Base-by-base conservation (phyloP, 345 rosid genomes). In the Ailanthus altissimus region DNA sequence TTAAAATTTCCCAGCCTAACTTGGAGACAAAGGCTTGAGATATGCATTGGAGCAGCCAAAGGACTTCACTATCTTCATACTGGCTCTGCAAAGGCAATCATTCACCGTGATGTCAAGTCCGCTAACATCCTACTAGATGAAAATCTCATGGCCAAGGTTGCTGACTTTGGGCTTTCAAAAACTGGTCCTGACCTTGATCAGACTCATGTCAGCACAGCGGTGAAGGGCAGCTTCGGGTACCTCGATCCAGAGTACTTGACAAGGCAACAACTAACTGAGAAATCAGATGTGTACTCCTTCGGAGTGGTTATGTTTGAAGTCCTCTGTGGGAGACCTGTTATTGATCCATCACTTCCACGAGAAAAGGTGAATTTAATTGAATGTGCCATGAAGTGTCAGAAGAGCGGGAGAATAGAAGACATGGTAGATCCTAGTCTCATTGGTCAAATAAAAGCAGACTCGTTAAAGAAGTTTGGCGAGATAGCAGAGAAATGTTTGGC, bases 31-130 rank as follows among this genome's bases (percentile, higher is more conserved):
- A 77, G 95, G 79, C 90, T 91, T 53, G 95, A 89, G 78, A 81
- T 91, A 43, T 91, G 95, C 76, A 87, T 87, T 58, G 93, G 90
- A 74, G 83, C 95, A 25, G 93, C 91, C 13, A 86, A 85, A 81
- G 96, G 93, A 64, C 86, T 91, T 47, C 96, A 91, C 62, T 91
- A 91, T 79, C 96, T 91, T 53, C 96, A 91, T 72, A 91, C 96
- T 0, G 91, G 96, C 56, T 86, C 92, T 0, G 13, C 92, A 8
- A 87, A 81, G 79, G 85, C 88, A 1, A 82, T 91, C 73, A 91
- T 91, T 43, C 96, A 91, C 67, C 89, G 93, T 0, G 93, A 91
- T 77, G 96, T 91, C 53, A 91, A 91, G 76, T 87, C 93, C 0
- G 92, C 96, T 13, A 91, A 91, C 77, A 89, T 91, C 68, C 82